A percentile compares a stretch with the other conserved stretches of the same genome.
Conservation (phyloP, 2,329 filamentous ascomycete genomes). For the Ophiostoma novo-ulmi region DNA sequence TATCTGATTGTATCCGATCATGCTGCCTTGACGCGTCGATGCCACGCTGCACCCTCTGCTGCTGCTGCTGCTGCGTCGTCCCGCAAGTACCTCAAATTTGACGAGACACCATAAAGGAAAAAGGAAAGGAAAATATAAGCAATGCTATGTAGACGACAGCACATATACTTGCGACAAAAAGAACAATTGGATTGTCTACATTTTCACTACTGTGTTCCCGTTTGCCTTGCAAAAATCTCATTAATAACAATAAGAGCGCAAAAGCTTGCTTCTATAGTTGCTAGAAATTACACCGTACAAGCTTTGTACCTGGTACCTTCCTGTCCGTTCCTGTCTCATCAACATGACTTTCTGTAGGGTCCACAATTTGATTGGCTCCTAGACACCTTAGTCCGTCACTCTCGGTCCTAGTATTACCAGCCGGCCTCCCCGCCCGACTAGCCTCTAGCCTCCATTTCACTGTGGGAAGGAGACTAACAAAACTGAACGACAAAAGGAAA, state of each 20-base stretch:
- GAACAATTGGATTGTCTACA: neutral
- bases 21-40: constrained; percentile 5
- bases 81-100: neutral
- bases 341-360: constrained; percentile 15
- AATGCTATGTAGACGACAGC: neutral
- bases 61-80: neutral
- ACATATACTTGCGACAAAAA: neutral
- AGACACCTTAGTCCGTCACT: neutral
- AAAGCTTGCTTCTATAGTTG: neutral
- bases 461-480: constrained; percentile 18
- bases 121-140: neutral
- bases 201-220: neutral
- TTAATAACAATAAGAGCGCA: neutral
- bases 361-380: constrained; percentile 21
- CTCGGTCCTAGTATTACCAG: neutral
- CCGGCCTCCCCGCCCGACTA: constrained; percentile 20
- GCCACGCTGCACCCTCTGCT: neutral
- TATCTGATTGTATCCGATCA: neutral
- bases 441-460: constrained; percentile 15
- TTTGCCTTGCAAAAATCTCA: neutral
- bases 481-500: constrained; percentile 11
- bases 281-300: neutral
- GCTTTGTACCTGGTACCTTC: constrained; percentile 20
- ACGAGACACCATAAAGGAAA: neutral
- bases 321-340: constrained; percentile 17